Percentiles rank a stretch among this genome's conserved stretches.
These are phyloP conservation scores for Amanita brunnescens DNA, from an alignment of 768 basidiomycete species.

Conservation along the genomic window DNA sequence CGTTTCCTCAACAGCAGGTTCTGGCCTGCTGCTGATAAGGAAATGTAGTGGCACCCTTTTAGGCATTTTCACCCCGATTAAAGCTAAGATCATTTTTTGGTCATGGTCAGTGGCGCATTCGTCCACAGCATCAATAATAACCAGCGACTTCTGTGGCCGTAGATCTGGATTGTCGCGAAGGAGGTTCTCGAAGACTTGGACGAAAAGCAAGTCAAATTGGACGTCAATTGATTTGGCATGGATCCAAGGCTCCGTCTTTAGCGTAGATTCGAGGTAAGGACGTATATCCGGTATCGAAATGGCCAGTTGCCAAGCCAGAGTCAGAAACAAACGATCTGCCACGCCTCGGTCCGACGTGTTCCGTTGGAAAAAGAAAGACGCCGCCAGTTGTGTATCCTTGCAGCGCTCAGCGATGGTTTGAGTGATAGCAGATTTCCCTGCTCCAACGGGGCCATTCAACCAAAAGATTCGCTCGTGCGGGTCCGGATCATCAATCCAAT, in stretches of 20 bases:
- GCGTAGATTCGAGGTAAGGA: background rate
- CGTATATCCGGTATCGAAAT: background rate
- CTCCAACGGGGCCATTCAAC: background rate
- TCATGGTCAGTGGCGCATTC: background rate
- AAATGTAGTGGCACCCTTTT: background rate
- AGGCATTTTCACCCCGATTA: background rate
- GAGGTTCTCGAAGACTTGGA: background rate
- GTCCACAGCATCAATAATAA: constrained; percentile 1
- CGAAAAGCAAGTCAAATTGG: background rate
- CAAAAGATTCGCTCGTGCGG: background rate
- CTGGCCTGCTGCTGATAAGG: background rate
- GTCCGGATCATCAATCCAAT: background rate
- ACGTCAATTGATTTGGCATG: background rate
- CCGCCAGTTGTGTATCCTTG: background rate
- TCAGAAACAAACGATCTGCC: background rate
- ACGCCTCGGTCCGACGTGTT: background rate
- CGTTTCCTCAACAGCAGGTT: background rate
- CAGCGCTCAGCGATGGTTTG: background rate
- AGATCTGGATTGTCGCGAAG: background rate
- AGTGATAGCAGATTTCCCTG: background rate
- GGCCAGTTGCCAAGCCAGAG: background rate
- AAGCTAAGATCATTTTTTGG: background rate
- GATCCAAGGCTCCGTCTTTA: background rate
- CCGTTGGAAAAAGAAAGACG: background rate
- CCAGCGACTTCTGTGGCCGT: background rate